Evolutionary conservation across 495 filamentous ascomycete genomes (phyloP).

Genomic region (Glarea lozoyensis): DNA sequence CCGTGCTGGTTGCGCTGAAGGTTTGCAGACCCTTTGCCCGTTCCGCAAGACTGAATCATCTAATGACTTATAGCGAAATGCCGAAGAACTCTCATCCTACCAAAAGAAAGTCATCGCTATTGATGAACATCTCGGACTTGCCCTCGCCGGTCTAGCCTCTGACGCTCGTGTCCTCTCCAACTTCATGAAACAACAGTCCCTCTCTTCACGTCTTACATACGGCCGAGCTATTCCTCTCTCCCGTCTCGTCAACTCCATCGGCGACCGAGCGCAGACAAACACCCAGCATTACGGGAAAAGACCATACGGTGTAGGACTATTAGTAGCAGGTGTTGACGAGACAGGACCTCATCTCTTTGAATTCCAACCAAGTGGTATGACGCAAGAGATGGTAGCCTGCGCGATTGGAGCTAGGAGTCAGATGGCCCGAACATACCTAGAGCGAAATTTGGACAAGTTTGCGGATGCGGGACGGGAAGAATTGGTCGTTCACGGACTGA

Average conservation of each 20-base stretch:
- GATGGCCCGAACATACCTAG: constrained; percentile 94
- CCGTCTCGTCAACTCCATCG: constrained; percentile 81
- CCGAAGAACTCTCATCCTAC: constrained; percentile 98
- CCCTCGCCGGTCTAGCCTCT: constrained; percentile 93
- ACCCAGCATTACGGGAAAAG: constrained; percentile 96
- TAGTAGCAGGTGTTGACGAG: constrained; percentile 90
- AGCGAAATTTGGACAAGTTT: constrained; percentile 82
- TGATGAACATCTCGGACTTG: constrained; percentile 90
- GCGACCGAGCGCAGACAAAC: constrained; percentile 92
- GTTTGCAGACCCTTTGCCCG: constrained; percentile 33
- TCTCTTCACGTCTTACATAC: constrained; percentile 90
- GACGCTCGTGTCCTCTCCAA: constrained; percentile 99
- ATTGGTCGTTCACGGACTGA: constrained; percentile 80
- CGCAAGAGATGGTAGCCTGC: constrained; percentile 91
- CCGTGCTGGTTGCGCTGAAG: constrained; percentile 93
- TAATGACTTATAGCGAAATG: constrained; percentile 62
- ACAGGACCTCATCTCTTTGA: constrained; percentile 93
- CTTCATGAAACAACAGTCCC: constrained; percentile 99
- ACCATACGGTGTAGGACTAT: constrained; percentile 90
- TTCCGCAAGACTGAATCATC: neutral
- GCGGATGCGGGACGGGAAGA: constrained; percentile 64
- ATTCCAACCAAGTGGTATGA: constrained; percentile 94
- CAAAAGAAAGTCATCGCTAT: constrained; percentile 98
- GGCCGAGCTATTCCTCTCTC: constrained; percentile 84
- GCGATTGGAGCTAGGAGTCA: constrained; percentile 93